Evolutionary conservation across 2,329 filamentous ascomycete genomes (phyloP), one percentile per base, ranked within the genome.

Genomic region (Trichophyton equinum): DNA sequence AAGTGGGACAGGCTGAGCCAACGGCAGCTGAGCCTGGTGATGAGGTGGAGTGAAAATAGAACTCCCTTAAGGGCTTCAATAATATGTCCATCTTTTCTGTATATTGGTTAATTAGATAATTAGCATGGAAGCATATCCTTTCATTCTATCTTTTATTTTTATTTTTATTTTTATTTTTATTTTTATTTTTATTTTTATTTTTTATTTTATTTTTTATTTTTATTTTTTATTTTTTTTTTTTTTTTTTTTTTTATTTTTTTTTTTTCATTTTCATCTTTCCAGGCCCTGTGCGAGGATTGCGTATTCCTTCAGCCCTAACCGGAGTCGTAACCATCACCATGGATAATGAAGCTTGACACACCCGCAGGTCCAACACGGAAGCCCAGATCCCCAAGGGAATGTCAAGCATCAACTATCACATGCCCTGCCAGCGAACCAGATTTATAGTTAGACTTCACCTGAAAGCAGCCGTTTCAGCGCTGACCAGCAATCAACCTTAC

Each of bases 231-330:
- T 22, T 22, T 3, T 51, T 25, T 51, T 8, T 3, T 25, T 9
- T 9, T 33, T 6, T 4, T 1, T 4, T 6, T n/a, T n/a, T n/a
- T n/a, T 36, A 2, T 51, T 25, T 30, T 9, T 2, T 6, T 18
- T 22, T 22, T 18, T 18, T 1, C 18, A 18, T 7, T 6, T 1
- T 6, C 1, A 7, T 30, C 6, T 30, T n/a, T 53, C n/a, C 8
- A 38, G 11, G 3, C 49, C 49, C 30, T 55, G 25, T 55, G n/a
- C n/a, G 51, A 36, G 27, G 51, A 55, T 55, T 55, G 30, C 46
- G 46, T 51, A 27, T 51, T 51, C n/a, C 51, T 36, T 55, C 51
- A 55, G 51, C 51, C 51, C 51, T 55, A 55, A 53, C 47, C 11
- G 22, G 47, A 25, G 27, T 53, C 47, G 27, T 55, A 33, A 20